Base-by-base conservation (phyloP, 768 basidiomycete genomes). In the Collybia sordida region DNA sequence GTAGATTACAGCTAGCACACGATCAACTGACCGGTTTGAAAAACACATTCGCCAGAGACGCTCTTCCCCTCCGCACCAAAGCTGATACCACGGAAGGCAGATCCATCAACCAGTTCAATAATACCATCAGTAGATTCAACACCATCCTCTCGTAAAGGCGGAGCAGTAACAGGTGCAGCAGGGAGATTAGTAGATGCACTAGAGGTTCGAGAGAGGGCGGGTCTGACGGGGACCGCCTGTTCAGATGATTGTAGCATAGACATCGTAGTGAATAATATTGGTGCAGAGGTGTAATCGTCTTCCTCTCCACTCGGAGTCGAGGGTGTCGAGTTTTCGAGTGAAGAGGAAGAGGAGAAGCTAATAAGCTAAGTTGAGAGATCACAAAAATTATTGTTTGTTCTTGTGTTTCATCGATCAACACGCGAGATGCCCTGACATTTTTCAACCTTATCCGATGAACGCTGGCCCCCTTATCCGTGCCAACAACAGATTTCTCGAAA, bases 11-110 rank as follows among this genome's bases (percentile, higher is more conserved):
- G 42, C n/a, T 36, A 28, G 27, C 31, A 25, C 43, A 38, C 21
- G 42, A 36, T 17, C 36, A 37, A 61, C 87, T 66, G 63, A 95
- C 97, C 97, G 35, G 97, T 99, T 75, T 98, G 96, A 74, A 99
- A 99, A 63, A 99, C 97, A 69, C 97, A 98, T 81, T 99, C 97
- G 60, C 97, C 97, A 15, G 96, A 81, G 25, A 96, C 79, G 63
- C 91, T 94, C 71, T 93, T 95, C 40, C 80, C 82, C 59, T 92
- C 81, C 3, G 93, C 93, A 61, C 97, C 97, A 64, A 99, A 98
- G 63, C 89, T 93, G 65, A 90, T 85, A 28, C 97, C 97, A 49
- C 88, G 77, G 61, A 84, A 91, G 1, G 89, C 86, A 47, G 91
- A 82, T 3, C 95, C 96, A 70, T 98, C 96, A 42, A 80, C 80